phyloP scores from a whole-genome alignment of 192 early-diverging fungal genomes.

The Coemansia furcata region DNA sequence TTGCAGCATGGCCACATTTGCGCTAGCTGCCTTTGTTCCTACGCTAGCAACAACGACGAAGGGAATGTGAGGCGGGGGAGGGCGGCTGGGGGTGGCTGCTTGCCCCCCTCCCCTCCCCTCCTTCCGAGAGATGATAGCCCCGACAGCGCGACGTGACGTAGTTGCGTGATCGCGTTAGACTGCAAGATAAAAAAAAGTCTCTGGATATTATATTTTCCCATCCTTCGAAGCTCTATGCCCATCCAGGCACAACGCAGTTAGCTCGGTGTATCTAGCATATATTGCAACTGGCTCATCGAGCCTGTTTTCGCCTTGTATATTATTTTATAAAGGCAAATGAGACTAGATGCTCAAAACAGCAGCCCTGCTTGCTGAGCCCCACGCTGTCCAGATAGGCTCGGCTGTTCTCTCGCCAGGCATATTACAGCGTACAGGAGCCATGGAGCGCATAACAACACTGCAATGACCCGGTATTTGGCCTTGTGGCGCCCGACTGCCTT shows the following conservation, averaged over 20 bases:
- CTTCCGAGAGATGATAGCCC: not conserved
- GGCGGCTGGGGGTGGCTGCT: slow-evolving; percentile 12
- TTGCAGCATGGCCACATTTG: slow-evolving; percentile 50
- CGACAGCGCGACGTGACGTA: slow-evolving; percentile 14
- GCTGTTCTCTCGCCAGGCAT: not conserved
- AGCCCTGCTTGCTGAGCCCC: not conserved
- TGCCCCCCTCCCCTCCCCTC: slow-evolving; percentile 5
- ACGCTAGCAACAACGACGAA: slow-evolving; percentile 25
- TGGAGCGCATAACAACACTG: not conserved
- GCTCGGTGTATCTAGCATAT: not conserved
- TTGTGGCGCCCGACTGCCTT: slow-evolving; percentile 1
- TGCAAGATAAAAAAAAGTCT: not conserved
- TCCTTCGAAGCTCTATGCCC: not conserved
- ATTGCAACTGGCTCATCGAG: not conserved
- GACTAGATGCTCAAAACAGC: not conserved
- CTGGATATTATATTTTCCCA: not conserved
- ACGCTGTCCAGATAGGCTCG: not conserved
- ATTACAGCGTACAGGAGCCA: not conserved
- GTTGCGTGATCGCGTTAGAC: slow-evolving; percentile 11
- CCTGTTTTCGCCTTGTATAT: not conserved
- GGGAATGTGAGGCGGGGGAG: slow-evolving; percentile 14
- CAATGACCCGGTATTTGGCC: not conserved
- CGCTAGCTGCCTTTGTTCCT: slow-evolving; percentile 27
- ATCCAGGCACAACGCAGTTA: not conserved
- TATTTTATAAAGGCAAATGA: not conserved